Evolutionary conservation across 495 filamentous ascomycete genomes (phyloP), one percentile per base, ranked within the genome.

Genomic region (Rostrohypoxylon terebratum): DNA sequence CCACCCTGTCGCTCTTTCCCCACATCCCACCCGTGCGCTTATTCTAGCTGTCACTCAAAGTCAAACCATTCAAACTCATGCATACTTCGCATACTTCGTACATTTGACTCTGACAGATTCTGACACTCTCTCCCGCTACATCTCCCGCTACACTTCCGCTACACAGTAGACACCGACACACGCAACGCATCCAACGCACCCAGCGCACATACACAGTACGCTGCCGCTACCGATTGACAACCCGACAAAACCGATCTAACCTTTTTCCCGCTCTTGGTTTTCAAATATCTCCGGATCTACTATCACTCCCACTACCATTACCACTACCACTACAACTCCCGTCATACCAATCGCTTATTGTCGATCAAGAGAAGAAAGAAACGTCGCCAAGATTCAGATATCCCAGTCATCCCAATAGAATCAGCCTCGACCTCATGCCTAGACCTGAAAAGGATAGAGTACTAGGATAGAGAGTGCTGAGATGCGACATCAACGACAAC

Each of bases 401-500:
- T 18, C 47, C n/a, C 42, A n/a, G 16, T 54, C 6, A 45, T 48
- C 47, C 40, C 54, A 51, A 66, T 36, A 59, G 23, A 51, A 50
- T 53, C 5, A 45, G 20, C 48, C 38, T 66, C 40, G 23, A 45
- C 69, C 42, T 74, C 45, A 67, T 68, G 67, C 54, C 59, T 51
- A 20, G 53, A 25, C 66, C 33, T 28, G 36, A 21, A 8, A 48
- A 40, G 42, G 20, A 61, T n/a, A 68, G 53, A 65, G 54, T n/a
- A n/a, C n/a, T n/a, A 40, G 42, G 20, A 61, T n/a, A 68, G 53
- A 65, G 54, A n/a, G 40, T 65, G 51, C 34, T 72, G 68, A 72
- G 64, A 78, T 78, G 76, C 74, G 71, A 76, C 71, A 70, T 53
- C 72, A 75, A 45, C 53, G 71, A 76, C 71, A 70, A 59, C 72